Base-by-base conservation (phyloP, 257 asterid species). In the Rehmannia glutinosa region DNA sequence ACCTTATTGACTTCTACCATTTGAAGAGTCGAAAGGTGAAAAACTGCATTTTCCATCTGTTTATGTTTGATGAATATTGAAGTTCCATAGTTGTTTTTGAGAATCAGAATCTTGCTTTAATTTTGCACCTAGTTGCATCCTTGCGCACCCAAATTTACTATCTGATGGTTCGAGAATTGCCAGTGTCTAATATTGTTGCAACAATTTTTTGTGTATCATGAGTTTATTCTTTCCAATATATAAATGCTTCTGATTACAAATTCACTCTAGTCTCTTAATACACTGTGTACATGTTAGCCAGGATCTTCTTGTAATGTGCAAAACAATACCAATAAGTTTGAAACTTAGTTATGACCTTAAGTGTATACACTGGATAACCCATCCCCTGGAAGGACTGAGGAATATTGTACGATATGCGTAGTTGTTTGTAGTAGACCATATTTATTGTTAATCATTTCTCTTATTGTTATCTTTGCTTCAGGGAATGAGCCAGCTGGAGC, bases 401-500 rank as follows among this genome's bases (percentile, higher is more conserved):
- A 53, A 23, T 55, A 28, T 56, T 32, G 27, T 56, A 2, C 8
- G 47, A 54, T 24, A 47, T 38, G 8, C 47, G 62, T 52, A 12
- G 55, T 64, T 68, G 54, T 46, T 39, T 60, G 52, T 62, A 53
- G 71, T 36, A 19, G 57, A 45, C 15, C 55, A 36, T 59, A 53
- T 38, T 46, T 9, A 24, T 50, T 62, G 23, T 36, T 30, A 19
- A 17, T 73, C 47, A 15, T 30, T 28, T 77, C 23, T 64, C 25
- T 52, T 16, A 41, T 45, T 54, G 35, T 46, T 73, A 16, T 77
- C 68, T 62, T 38, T 68, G 55, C 52, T 35, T 27, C 69, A 91
- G 99, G 97, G 97, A 60, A 88, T 94, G 99, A 94, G 97, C 88
- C 99, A 78, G 73, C 82, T 94, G 78, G 99, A 94, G 84, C 83